These are phyloP conservation scores for Hypoxylon sp. DNA, from an alignment of 2,329 filamentous ascomycete genomes.

Conservation along the genomic window DNA sequence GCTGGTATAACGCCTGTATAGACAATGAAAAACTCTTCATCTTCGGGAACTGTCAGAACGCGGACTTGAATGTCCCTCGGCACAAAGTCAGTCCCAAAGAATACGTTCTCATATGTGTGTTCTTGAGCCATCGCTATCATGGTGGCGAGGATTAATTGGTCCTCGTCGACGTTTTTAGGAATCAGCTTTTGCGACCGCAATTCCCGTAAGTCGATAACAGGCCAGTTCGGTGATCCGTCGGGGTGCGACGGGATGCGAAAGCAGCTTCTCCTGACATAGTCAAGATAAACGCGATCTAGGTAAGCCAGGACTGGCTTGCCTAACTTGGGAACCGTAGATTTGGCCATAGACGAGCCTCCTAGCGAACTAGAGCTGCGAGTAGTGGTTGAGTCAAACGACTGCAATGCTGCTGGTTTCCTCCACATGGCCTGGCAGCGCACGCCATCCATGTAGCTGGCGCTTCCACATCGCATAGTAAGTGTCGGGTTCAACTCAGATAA, in stretches of 20 bases:
- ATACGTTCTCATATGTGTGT: slow-evolving; percentile 61
- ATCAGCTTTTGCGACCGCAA: slow-evolving; percentile 64
- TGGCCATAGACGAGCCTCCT: slow-evolving; percentile 20
- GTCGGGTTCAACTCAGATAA: slow-evolving; percentile 56
- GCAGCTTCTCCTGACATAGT: slow-evolving; percentile 62
- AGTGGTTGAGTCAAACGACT: slow-evolving; percentile 56
- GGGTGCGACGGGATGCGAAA: slow-evolving; percentile 63
- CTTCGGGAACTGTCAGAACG: slow-evolving; percentile 63
- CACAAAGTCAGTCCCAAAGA: slow-evolving; percentile 39
- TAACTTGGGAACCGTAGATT: slow-evolving; percentile 43
- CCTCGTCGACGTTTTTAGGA: slow-evolving; percentile 65
- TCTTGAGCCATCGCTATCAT: slow-evolving; percentile 71
- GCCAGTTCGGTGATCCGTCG: slow-evolving; percentile 59
- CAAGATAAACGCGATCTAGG: slow-evolving; percentile 63
- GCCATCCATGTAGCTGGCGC: slow-evolving; percentile 60
- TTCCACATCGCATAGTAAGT: slow-evolving; percentile 66
- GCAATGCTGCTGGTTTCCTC: slow-evolving; percentile 55
- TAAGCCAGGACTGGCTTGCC: slow-evolving; percentile 61
- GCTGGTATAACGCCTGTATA: slow-evolving; percentile 66
- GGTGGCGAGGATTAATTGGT: slow-evolving; percentile 66
- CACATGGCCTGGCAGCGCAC: slow-evolving; percentile 67
- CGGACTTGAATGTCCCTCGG: slow-evolving; percentile 64
- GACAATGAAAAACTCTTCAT: slow-evolving; percentile 66
- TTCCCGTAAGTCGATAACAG: slow-evolving; percentile 64
- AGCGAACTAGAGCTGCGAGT: slow-evolving; percentile 56